A percentile compares a stretch with the other conserved stretches of the same genome.
Conservation (phyloP, 2,329 filamentous ascomycete genomes). For the Fusarium drepaniforme region DNA sequence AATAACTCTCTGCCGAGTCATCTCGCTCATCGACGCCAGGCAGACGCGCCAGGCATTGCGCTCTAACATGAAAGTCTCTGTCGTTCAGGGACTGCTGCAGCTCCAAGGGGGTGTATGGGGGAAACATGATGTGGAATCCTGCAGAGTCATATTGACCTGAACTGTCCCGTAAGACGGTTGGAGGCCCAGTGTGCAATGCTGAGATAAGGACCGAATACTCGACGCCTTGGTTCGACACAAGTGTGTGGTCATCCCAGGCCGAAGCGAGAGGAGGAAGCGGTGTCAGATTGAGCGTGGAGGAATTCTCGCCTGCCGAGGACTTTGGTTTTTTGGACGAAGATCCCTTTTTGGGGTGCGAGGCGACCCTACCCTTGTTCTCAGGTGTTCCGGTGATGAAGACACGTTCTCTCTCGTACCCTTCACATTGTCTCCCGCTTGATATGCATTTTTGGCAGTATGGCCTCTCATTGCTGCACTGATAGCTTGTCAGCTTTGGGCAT, state of each 20-base stretch:
- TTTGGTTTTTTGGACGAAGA: conserved; percentile 51
- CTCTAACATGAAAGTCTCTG: conserved; percentile 56
- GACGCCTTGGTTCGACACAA: conserved; percentile 53
- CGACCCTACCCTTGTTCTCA: conserved; percentile 66
- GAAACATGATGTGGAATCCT: conserved; percentile 53
- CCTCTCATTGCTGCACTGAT: conserved; percentile 71
- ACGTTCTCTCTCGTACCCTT: conserved; percentile 72
- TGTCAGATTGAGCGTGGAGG: conserved; percentile 45
- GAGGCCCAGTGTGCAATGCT: conserved; percentile 59
- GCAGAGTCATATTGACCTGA: conserved; percentile 36
- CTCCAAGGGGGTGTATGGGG: conserved; percentile 54
- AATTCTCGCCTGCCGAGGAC: conserved; percentile 40
- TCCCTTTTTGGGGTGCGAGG: conserved; percentile 64
- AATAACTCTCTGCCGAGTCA: conserved; percentile 55
- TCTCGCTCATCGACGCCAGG: conserved; percentile 47
- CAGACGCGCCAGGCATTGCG: conserved; percentile 59
- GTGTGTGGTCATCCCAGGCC: conserved; percentile 63
- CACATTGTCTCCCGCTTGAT: conserved; percentile 67
- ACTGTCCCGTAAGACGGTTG: conserved; percentile 47
- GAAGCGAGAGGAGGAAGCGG: conserved; percentile 58
- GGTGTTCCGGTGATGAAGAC: conserved; percentile 74
- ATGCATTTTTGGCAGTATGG: conserved; percentile 72
- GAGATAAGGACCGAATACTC: conserved; percentile 57
- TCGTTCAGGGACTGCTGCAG: conserved; percentile 50
- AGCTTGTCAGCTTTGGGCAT: conserved; percentile 11